phyloP scores from a whole-genome alignment of 2,329 filamentous ascomycete species.

The Albifimbria verrucaria region DNA sequence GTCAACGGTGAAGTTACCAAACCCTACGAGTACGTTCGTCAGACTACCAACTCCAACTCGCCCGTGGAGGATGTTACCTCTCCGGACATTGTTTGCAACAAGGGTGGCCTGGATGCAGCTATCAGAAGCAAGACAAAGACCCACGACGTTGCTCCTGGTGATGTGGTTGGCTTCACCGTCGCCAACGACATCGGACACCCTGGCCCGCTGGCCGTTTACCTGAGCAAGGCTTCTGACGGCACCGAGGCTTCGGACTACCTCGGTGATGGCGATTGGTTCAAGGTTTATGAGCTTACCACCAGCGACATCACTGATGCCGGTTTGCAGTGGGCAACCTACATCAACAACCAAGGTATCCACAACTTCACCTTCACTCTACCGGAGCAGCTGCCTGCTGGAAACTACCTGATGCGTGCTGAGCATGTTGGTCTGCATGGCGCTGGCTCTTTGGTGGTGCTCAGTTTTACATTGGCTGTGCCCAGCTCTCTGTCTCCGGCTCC shows the following conservation, averaged over 20 bases:
- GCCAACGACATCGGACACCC: conserved; percentile 31
- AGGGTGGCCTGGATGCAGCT: conserved; percentile 30
- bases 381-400: conserved; percentile 22
- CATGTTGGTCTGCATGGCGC: conserved; percentile 32
- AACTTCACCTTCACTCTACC: conserved; percentile 33
- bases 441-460: conserved; percentile 28
- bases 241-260: conserved; percentile 25
- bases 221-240: conserved; percentile 30
- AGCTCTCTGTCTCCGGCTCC: conserved; percentile 27
- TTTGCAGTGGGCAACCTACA: conserved; percentile 28
- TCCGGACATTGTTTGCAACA: conserved; percentile 35
- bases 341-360: conserved; percentile 23
- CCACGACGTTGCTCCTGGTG: conserved; percentile 32
- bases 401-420: conserved; percentile 33
- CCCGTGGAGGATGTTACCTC: conserved; percentile 36
- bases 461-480: conserved; percentile 34
- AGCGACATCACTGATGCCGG: conserved; percentile 23
- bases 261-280: conserved; percentile 34
- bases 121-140: conserved; percentile 33
- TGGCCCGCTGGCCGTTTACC: conserved; percentile 33
- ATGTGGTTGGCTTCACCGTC: conserved; percentile 39
- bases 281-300: conserved; percentile 30
- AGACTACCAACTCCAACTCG: conserved; percentile 44
- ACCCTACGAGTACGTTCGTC: conserved; percentile 46
- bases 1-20: conserved; percentile 42